Base-by-base conservation (phyloP, 2,329 filamentous ascomycete genomes). In the Alternaria sp. region DNA sequence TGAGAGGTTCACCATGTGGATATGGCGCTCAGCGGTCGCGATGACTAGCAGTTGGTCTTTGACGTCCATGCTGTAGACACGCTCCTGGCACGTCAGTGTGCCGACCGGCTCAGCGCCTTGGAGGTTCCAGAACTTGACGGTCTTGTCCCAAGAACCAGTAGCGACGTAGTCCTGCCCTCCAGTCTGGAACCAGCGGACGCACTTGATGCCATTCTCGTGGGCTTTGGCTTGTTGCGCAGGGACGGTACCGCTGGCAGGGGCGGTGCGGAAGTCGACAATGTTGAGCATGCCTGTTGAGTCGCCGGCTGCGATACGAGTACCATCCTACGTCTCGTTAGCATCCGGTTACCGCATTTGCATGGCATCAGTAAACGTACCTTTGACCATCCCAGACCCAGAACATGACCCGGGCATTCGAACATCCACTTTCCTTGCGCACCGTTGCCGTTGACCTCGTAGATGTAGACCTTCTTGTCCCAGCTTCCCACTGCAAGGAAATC, bases 401-500 rank as follows among this genome's bases (percentile, higher is more conserved):
- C 94, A 3, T 94, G 93, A 14, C 72, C 71, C 67, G 93, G 90
- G 80, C 96, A 92, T 69, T 96, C 91, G 75, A 95, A 96, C 60
- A 90, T 83, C 64, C 93, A 93, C 74, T 94, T 94, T 51, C 93
- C 93, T 76, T 93, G 88, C 74, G 91, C 94, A 75, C 91, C 87
- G 43, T 93, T 93, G 67, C 88, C 88, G 57, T 90, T 88, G 76
- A 98, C 93, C 79, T 98, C 93, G 82, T 98, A 99, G 76, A 99
- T 94, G 75, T 94, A 91, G 65, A 98, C 93, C 79, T 97, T 96
- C 83, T 96, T 96, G 81, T 99, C 95, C 95, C 95, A 99, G 71
- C 93, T 97, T 48, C 93, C 84, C 36, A 97, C 92, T 24, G 94
- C 93, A 18, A 99, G 85, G 76, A 96, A 91, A 72, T 98, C 93